phyloP scores from a whole-genome alignment of 768 basidiomycete species.

The Thelephora aurantiotincta region DNA sequence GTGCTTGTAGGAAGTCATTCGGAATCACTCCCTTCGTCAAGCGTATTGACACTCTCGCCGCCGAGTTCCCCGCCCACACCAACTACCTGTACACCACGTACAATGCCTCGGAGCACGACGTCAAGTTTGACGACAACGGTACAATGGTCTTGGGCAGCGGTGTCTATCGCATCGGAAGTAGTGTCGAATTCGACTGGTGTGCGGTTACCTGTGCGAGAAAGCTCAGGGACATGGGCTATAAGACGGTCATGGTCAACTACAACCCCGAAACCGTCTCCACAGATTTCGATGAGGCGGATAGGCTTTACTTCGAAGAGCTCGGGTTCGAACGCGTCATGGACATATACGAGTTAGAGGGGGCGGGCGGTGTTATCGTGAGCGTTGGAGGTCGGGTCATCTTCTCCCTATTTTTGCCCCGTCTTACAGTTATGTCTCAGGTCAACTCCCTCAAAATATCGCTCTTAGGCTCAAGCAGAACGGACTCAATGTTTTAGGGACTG shows the following conservation, averaged over 20 bases:
- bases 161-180: conserved; percentile 96
- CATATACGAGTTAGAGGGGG: conserved; percentile 91
- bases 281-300: conserved; percentile 98
- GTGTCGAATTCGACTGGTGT: conserved; percentile 99
- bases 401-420: neutral
- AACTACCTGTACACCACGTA: conserved; percentile 99
- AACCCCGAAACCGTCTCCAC: conserved; percentile 99
- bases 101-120: conserved; percentile 91
- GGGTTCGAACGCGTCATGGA: conserved; percentile 99
- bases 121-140: conserved; percentile 90
- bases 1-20: conserved; percentile 73
- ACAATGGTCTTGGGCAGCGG: conserved; percentile 99
- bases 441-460: conserved; percentile 97
- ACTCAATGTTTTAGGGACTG: conserved; percentile 91
- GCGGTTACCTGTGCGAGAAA: conserved; percentile 97
- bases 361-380: conserved; percentile 89
- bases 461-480: conserved; percentile 83
- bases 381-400: conserved; percentile 63
- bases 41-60: conserved; percentile 96
- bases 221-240: conserved; percentile 82
- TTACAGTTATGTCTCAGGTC: conserved; percentile 36
- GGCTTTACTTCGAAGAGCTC: conserved; percentile 96
- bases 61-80: conserved; percentile 96
- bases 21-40: conserved; percentile 95
- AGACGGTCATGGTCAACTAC: conserved; percentile 99